Evolutionary conservation across 2,329 filamentous ascomycete genomes (phyloP).

Genomic region (Fusarium proliferatum): DNA sequence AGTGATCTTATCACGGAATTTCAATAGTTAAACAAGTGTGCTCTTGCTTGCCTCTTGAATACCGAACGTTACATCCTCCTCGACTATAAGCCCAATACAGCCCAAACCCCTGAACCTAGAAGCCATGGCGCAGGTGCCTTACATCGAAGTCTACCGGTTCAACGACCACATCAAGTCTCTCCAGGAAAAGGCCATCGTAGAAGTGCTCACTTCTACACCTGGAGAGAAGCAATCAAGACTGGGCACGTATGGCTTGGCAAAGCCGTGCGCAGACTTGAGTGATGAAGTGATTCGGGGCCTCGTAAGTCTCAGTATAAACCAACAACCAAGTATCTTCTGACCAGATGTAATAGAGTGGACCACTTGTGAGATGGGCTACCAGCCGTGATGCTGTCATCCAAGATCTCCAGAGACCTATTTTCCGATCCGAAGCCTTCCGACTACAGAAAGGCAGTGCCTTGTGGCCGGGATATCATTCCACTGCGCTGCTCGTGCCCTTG

Average conservation of each 20-base stretch:
- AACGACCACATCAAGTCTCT: slow-evolving; percentile 15
- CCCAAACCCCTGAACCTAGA: not conserved
- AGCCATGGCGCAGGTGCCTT: slow-evolving; percentile 20
- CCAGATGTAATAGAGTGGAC: not conserved
- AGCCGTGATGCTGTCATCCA: slow-evolving; percentile 17
- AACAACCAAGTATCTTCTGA: not conserved
- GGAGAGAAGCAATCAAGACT: slow-evolving; percentile 17
- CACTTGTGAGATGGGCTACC: slow-evolving; percentile 15
- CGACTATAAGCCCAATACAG: not conserved
- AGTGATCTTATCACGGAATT: not conserved
- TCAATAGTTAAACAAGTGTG: not conserved
- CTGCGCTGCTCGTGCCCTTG: slow-evolving; percentile 30
- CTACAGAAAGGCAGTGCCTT: slow-evolving; percentile 23
- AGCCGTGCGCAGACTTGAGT: slow-evolving; percentile 20
- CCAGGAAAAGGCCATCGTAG: slow-evolving; percentile 23
- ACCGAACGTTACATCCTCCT: not conserved
- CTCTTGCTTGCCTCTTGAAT: not conserved
- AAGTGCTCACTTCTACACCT: slow-evolving; percentile 28
- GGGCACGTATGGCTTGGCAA: slow-evolving; percentile 19
- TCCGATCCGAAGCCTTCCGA: slow-evolving; percentile 35
- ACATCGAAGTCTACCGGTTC: slow-evolving; percentile 17
- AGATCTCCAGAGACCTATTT: slow-evolving; percentile 17
- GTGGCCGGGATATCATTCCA: slow-evolving; percentile 20
- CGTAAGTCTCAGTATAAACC: slow-evolving; percentile 4
- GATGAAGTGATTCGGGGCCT: slow-evolving; percentile 25